These are phyloP conservation scores for Gomphus bonarii DNA, from an alignment of 1,284 basidiomycete genomes.

Conservation along the genomic window DNA sequence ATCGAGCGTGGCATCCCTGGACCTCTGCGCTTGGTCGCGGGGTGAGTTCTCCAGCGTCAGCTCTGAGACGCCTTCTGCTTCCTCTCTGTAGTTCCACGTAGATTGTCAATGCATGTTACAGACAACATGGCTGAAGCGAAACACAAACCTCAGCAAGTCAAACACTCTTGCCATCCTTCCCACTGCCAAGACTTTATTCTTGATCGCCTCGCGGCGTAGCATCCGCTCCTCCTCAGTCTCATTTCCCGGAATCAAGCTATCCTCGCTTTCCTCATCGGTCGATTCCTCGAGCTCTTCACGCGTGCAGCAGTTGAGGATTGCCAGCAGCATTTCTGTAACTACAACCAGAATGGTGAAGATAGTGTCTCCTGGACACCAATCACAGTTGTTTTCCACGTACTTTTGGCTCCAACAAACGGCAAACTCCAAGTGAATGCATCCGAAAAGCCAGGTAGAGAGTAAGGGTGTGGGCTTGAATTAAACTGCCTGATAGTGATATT, in stretches of 20 bases:
- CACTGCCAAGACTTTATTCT: slow-evolving; percentile 90
- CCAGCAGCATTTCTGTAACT: slow-evolving; percentile 97
- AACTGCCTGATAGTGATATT: slow-evolving; percentile 97
- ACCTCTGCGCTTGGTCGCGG: slow-evolving; percentile 37
- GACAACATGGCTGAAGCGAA: slow-evolving; percentile 6
- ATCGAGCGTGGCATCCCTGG: slow-evolving; percentile 38
- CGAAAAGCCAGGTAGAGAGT: slow-evolving; percentile 96
- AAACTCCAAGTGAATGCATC: slow-evolving; percentile 99
- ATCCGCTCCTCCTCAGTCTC: slow-evolving; percentile 26
- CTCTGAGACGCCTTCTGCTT: slow-evolving; percentile 90
- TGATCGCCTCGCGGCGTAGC: slow-evolving; percentile 66
- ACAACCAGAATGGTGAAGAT: not conserved
- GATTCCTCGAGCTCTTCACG: slow-evolving; percentile 86
- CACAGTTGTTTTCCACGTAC: slow-evolving; percentile 34
- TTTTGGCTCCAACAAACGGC: slow-evolving; percentile 97
- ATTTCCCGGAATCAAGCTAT: slow-evolving; percentile 28
- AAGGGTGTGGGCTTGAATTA: slow-evolving; percentile 89
- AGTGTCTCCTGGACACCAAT: not conserved
- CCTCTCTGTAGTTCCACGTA: slow-evolving; percentile 51
- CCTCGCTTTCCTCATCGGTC: slow-evolving; percentile 32
- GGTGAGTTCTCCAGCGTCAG: slow-evolving; percentile 45
- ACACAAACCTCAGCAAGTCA: slow-evolving; percentile 67
- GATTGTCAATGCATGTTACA: not conserved
- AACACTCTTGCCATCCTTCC: slow-evolving; percentile 92
- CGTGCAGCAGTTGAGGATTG: slow-evolving; percentile 88